Evolutionary conservation across 2,329 filamentous ascomycete species (phyloP), one percentile per base, ranked within the genome.

Genomic region (Aspergillus melleus): DNA sequence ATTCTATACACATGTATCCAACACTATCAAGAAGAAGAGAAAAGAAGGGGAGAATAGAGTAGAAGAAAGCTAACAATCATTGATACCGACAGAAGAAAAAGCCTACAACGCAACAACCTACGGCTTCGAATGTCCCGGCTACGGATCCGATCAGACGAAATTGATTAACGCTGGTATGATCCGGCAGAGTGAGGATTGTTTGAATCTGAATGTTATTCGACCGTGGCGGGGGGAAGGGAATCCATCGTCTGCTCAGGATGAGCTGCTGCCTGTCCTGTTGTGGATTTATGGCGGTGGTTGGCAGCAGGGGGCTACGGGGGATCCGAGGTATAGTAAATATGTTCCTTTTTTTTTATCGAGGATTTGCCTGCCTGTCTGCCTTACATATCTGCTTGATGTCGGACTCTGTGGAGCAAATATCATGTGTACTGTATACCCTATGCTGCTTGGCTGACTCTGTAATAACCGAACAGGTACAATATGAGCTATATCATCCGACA

Each of bases 281-380:
- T 73, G 70, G 71, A 73, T 73, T 20, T 72, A 68, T 51, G 71
- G 70, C 3, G 71, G 71, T 55, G 71, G 71, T 2, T 72, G 70
- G 69, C 57, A 66, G 54, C 66, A 72, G 59, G 70, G 71, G 0
- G 69, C 70, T 12, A 73, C 70, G 53, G 68, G 66, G 3, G 71
- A 73, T 61, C 71, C 71, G 10, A 66, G 71, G 70, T 72, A 64
- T 47, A 57, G 20, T 55, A 29, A 46, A 5, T 12, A 6, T 10
- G 1, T 52, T 42, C 22, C 16, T 19, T 49, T 11, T 19, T 49
- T 11, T 22, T 32, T 5, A 24, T 24, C 26, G 26, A 29, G 2
- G 26, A 9, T 8, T 9, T 9, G 9, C 26, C 8, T 29, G 8
- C 26, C 26, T 56, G 24, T 2, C 9, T 56, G 24, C 4, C 9